Conservation (phyloP, 805 yeast genomes). For the Cyberlindnera americana region DNA sequence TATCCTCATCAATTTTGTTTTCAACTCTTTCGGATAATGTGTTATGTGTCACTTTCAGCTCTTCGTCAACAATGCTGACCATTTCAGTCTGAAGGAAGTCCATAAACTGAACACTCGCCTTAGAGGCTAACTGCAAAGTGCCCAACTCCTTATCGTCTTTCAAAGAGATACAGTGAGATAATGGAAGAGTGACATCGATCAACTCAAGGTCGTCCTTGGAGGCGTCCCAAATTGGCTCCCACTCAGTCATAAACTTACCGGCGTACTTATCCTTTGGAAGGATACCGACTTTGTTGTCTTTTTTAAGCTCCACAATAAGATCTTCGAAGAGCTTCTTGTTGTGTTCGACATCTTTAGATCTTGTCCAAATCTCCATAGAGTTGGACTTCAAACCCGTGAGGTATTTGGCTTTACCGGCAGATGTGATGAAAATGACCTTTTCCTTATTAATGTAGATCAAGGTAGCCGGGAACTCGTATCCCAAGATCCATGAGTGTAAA, state of each 20-base stretch:
- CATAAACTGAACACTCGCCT: conserved; percentile 76
- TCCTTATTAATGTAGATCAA: conserved; percentile 60
- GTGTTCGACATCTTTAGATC: conserved; percentile 79
- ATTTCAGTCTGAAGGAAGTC: conserved; percentile 81
- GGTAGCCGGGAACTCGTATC: conserved; percentile 96
- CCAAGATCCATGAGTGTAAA: conserved; percentile 86
- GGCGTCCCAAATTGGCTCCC: conserved; percentile 48
- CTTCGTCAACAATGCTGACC: conserved; percentile 86
- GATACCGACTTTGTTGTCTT: conserved; percentile 54
- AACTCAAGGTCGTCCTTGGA: conserved; percentile 38
- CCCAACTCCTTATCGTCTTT: conserved; percentile 80
- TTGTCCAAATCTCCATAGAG: conserved; percentile 55
- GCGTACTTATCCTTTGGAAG: conserved; percentile 71
- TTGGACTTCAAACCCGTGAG: conserved; percentile 53
- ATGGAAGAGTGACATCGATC: conserved; percentile 51
- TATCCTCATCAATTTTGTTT: conserved; percentile 74
- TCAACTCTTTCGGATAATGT: conserved; percentile 75
- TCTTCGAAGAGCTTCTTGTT: conserved; percentile 64
- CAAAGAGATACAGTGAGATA: conserved; percentile 58
- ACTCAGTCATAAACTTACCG: conserved; percentile 82
- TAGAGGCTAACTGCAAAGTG: conserved; percentile 65
- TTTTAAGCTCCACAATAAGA: conserved; percentile 43
- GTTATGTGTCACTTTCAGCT: conserved; percentile 66
- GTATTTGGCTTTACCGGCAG: conserved; percentile 82
- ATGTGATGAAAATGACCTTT: conserved; percentile 64